These are phyloP conservation scores for Suillus cothurnatus DNA, from an alignment of 768 basidiomycete genomes.

Conservation along the genomic window DNA sequence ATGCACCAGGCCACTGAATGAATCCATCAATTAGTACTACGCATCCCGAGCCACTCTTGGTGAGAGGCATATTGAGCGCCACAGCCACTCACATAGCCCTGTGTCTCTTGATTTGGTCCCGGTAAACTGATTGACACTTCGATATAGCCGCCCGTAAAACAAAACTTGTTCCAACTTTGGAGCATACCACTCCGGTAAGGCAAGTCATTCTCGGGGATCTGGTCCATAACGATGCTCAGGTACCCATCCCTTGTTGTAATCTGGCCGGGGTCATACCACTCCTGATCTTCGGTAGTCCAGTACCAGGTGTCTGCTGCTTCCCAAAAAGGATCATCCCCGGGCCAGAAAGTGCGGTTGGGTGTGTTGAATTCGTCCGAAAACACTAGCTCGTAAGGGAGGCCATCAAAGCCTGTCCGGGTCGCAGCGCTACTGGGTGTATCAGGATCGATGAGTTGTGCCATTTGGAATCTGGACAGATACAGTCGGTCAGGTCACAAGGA, in stretches of 20 bases:
- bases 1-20: conserved; percentile 77
- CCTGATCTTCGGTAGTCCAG: conserved; percentile 65
- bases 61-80: not conserved
- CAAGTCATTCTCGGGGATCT: conserved; percentile 53
- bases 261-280: conserved; percentile 76
- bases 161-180: conserved; percentile 91
- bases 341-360: conserved; percentile 52
- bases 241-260: conserved; percentile 66
- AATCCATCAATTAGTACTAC: not conserved
- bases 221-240: conserved; percentile 71
- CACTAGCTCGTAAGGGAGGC: conserved; percentile 63
- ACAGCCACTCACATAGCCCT: conserved; percentile 43
- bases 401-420: conserved; percentile 73
- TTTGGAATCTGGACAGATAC: conserved; percentile 28
- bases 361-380: conserved; percentile 68
- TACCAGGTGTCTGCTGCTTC: conserved; percentile 78
- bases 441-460: conserved; percentile 67
- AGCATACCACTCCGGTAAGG: conserved; percentile 77
- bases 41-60: not conserved
- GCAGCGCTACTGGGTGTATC: conserved; percentile 65
- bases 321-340: conserved; percentile 71
- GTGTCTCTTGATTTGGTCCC: conserved; percentile 53
- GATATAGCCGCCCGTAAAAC: conserved; percentile 75
- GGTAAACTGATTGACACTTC: conserved; percentile 67
- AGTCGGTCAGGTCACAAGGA: conserved; percentile 4